These are phyloP conservation scores for Saccharomyces jurei DNA, from an alignment of 805 yeast species.

Conservation along the genomic window DNA sequence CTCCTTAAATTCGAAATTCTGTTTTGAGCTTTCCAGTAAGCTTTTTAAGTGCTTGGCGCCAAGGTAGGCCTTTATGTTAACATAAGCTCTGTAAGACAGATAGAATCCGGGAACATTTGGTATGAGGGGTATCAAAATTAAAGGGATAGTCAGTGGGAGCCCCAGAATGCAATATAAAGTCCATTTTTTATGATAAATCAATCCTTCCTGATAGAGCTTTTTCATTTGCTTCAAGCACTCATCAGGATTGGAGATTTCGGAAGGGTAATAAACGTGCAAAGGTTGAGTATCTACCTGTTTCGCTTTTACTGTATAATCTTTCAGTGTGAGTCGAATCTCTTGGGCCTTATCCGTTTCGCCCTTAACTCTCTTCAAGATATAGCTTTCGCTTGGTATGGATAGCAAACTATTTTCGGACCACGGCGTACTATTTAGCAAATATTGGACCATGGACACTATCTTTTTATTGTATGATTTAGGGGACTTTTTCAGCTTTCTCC, in stretches of 20 bases:
- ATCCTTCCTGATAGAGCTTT: slow-evolving; percentile 37
- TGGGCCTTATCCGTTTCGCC: slow-evolving; percentile 6
- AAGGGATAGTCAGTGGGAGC: slow-evolving; percentile 72
- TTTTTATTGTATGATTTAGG: slow-evolving; percentile 47
- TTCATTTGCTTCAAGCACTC: slow-evolving; percentile 35
- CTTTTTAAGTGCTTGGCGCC: slow-evolving; percentile 65
- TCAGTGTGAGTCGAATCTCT: slow-evolving; percentile 11
- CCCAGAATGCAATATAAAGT: slow-evolving; percentile 47
- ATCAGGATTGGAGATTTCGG: slow-evolving; percentile 25
- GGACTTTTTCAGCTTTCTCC: slow-evolving; percentile 56
- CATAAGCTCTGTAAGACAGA: slow-evolving; percentile 69
- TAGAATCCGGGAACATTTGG: slow-evolving; percentile 93
- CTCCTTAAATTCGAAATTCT: slow-evolving; percentile 29
- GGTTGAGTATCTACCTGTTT: slow-evolving; percentile 16
- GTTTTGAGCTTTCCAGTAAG: slow-evolving; percentile 40
- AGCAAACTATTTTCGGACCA: slow-evolving; percentile 73
- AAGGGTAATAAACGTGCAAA: slow-evolving; percentile 48
- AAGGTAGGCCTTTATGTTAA: slow-evolving; percentile 68
- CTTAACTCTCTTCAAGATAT: slow-evolving; percentile 36
- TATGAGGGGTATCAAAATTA: slow-evolving; percentile 72
- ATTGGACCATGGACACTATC: slow-evolving; percentile 46
- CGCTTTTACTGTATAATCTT: slow-evolving; percentile 10
- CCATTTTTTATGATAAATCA: slow-evolving; percentile 47
- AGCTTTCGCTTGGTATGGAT: slow-evolving; percentile 62
- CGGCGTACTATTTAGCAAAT: slow-evolving; percentile 54